Percentiles rank a stretch among this genome's conserved stretches.
These are phyloP conservation scores for Beauveria australis DNA, from an alignment of 2,329 filamentous ascomycete species.

Conservation along the genomic window DNA sequence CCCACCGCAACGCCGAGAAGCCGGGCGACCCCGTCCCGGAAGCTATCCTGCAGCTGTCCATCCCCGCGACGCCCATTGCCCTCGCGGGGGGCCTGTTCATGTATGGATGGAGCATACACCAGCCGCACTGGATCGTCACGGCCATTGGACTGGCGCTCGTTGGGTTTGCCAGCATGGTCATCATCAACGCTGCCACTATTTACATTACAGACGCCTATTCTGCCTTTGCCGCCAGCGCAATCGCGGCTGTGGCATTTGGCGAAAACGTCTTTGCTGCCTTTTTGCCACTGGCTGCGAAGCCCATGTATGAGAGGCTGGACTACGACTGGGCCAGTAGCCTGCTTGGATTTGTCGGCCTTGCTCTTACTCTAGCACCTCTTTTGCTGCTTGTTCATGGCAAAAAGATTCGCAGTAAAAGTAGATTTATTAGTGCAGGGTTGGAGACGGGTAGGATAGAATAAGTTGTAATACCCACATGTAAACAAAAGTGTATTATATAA, in stretches of 20 bases:
- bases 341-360: slow-evolving; percentile 10
- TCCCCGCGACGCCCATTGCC: slow-evolving; percentile 7
- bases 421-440: neutral
- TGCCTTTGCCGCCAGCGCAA: slow-evolving; percentile 11
- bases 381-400: slow-evolving; percentile 3
- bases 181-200: slow-evolving; percentile 10
- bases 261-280: slow-evolving; percentile 13
- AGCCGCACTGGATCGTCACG: slow-evolving; percentile 12
- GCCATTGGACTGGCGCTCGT: slow-evolving; percentile 9
- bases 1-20: neutral
- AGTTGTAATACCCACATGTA: neutral
- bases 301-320: slow-evolving; percentile 11
- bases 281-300: slow-evolving; percentile 12
- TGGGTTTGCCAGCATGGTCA: slow-evolving; percentile 12
- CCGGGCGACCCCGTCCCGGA: slow-evolving; percentile 10
- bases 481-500: neutral
- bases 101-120: slow-evolving; percentile 12
- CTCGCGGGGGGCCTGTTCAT: slow-evolving; percentile 12
- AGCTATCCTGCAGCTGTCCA: slow-evolving; percentile 10
- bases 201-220: slow-evolving; percentile 13
- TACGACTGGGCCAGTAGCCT: slow-evolving; percentile 13
- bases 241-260: slow-evolving; percentile 13
- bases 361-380: slow-evolving; percentile 9
- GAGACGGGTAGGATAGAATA: neutral
- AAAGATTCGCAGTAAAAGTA: slow-evolving; percentile 10